Percentiles rank a stretch among this genome's conserved stretches.
These are phyloP conservation scores for Termitomyces eurrhizus DNA, from an alignment of 768 basidiomycete species.

Conservation along the genomic window DNA sequence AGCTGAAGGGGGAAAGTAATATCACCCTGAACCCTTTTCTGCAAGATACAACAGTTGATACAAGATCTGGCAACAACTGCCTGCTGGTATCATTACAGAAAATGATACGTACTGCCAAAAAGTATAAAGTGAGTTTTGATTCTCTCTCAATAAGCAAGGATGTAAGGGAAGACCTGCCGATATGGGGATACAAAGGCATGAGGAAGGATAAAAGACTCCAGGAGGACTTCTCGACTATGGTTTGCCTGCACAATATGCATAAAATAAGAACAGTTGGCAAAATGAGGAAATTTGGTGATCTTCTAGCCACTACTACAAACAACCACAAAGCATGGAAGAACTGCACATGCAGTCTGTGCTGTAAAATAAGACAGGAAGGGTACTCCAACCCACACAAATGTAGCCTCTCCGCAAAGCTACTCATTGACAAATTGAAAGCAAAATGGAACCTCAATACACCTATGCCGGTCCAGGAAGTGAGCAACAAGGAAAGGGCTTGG, in stretches of 20 bases:
- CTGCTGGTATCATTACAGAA: not conserved
- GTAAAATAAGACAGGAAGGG: not conserved
- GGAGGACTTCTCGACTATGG: not conserved
- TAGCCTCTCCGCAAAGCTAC: too few relatives aligned
- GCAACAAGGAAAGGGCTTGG: too few relatives aligned
- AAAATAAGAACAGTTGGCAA: not conserved
- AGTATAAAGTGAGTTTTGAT: not conserved
- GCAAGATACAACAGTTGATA: not conserved
- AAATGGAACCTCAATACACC: not conserved
- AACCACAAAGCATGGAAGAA: not conserved
- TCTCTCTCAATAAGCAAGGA: not conserved
- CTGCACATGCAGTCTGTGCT: not conserved
- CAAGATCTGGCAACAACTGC: not conserved
- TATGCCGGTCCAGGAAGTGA: not conserved
- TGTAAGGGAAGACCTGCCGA: not conserved
- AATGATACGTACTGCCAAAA: not conserved
- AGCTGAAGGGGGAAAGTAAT: too few relatives aligned
- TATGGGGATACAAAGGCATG: not conserved
- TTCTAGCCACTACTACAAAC: accelerated
- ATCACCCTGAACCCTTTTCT: not conserved
- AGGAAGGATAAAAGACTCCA: too few relatives aligned
- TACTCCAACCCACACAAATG: not conserved
- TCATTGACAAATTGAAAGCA: too few relatives aligned
- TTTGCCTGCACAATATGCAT: not conserved
- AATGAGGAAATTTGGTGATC: accelerated